Evolutionary conservation across 2,329 filamentous ascomycete species (phyloP).

Genomic region (Cercospora citrullina): DNA sequence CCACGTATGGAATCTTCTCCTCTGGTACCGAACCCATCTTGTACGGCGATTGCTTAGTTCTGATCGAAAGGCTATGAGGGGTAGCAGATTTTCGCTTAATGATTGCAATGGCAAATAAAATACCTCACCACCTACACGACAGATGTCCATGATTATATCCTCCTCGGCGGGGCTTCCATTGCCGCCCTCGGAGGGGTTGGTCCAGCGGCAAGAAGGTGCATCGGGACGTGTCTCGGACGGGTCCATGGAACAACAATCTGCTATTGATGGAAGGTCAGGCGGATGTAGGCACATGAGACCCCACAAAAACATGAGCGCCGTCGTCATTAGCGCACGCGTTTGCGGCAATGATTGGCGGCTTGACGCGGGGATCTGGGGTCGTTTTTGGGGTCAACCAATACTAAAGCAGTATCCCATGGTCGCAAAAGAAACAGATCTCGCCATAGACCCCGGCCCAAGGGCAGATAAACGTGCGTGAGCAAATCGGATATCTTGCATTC

Average conservation of each 20-base stretch:
- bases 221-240: constrained; percentile 14
- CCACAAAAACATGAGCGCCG: constrained; percentile 6
- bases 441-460: neutral
- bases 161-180: constrained; percentile 3
- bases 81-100: constrained; percentile 23
- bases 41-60: constrained; percentile 23
- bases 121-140: neutral
- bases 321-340: neutral
- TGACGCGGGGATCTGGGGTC: constrained; percentile 14
- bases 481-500: neutral
- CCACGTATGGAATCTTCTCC: constrained; percentile 28
- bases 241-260: constrained; percentile 5
- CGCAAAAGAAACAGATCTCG: neutral
- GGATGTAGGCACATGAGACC: constrained; percentile 14
- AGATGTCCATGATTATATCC: constrained; percentile 17
- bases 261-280: constrained; percentile 15
- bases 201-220: constrained; percentile 9
- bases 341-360: constrained; percentile 4
- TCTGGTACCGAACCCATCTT: constrained; percentile 34
- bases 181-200: constrained; percentile 6
- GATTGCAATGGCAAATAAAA: constrained; percentile 8
- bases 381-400: constrained; percentile 2
- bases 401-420: constrained; percentile 1
- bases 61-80: constrained; percentile 16
- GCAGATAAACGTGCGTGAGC: neutral